Conservation (phyloP, 2,329 filamentous ascomycete species). For the Aspergillus jensenii region DNA sequence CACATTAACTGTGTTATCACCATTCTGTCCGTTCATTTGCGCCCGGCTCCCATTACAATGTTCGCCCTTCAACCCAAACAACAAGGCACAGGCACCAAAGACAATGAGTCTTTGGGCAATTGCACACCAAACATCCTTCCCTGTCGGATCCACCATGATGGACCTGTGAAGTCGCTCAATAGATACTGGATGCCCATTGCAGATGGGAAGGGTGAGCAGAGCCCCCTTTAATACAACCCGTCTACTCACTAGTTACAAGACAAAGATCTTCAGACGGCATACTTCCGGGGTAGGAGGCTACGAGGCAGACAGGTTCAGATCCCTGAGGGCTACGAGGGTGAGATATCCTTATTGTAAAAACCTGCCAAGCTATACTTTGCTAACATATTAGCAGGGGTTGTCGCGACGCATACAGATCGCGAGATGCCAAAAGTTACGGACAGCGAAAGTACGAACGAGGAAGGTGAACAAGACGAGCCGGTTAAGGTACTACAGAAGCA, state of each 20-base stretch:
- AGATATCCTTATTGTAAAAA: not conserved
- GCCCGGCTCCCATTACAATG: slow-evolving; percentile 21
- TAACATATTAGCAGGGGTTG: slow-evolving; percentile 49
- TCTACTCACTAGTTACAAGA: slow-evolving; percentile 15
- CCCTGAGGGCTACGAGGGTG: slow-evolving; percentile 68
- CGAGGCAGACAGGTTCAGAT: slow-evolving; percentile 65
- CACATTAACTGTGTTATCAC: not conserved
- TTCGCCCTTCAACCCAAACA: slow-evolving; percentile 35
- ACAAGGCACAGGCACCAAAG: slow-evolving; percentile 19
- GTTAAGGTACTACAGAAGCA: slow-evolving; percentile 61
- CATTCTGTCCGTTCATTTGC: not conserved
- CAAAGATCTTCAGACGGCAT: slow-evolving; percentile 51
- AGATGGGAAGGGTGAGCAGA: slow-evolving; percentile 41
- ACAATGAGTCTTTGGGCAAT: slow-evolving; percentile 29
- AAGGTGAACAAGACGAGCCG: slow-evolving; percentile 48
- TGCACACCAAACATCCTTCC: slow-evolving; percentile 72
- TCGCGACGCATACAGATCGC: slow-evolving; percentile 53
- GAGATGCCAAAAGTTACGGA: slow-evolving; percentile 21
- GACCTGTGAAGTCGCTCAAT: slow-evolving; percentile 62
- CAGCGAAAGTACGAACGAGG: slow-evolving; percentile 45
- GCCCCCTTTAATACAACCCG: not conserved
- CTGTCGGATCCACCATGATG: slow-evolving; percentile 76
- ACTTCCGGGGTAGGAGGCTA: slow-evolving; percentile 80
- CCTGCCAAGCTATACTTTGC: not conserved
- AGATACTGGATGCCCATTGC: slow-evolving; percentile 69